Base-by-base conservation (phyloP, 2,329 filamentous ascomycete genomes). In the Thyridium curvatum region DNA sequence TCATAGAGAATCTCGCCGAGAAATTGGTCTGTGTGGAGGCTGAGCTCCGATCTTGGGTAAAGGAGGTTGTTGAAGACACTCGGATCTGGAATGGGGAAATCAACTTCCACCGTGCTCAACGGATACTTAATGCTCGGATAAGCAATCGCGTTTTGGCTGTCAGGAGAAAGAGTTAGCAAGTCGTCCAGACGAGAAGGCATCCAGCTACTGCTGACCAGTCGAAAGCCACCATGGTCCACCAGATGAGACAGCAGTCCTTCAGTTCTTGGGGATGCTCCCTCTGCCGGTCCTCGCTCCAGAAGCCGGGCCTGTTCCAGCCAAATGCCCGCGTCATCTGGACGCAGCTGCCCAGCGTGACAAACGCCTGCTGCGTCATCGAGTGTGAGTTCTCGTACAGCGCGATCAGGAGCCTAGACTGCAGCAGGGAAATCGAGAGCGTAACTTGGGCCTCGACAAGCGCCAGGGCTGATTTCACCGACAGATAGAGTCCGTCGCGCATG, bases 201-300 rank as follows among this genome's bases (percentile, higher is more conserved):
- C 12, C 12, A 8, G 8, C 8, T 15, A n/a, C 51, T 45, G 39
- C 51, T 45, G 39, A 55, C 53, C 50, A 51, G 40, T 57, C 54
- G 30, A 56, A 21, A 44, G 52, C 52, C 10, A 54, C 49, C 31
- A 54, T 50, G 2, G 54, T 47, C 53, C 53, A 57, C 53, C 52
- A 57, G 28, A 56, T 38, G 35, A 54, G 50, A 8, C 53, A 56
- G 40, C 38, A 53, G 26, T 51, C 40, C 41, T 56, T 54, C 35
- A 56, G 37, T 33, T 51, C 46, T 13, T 37, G 47, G 14, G 52
- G 43, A 34, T 35, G 39, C 10, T 46, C 34, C 2, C 40, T 37
- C 40, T 49, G 47, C n/a, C 43, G 41, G 7, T 50, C 48, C 16
- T 41, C 38, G 14, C 41, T 37, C 54, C 53, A 57, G 35, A 54